Base-by-base conservation (phyloP, 352 stramenopile genomes). In the Phytophthora tentaculata region DNA sequence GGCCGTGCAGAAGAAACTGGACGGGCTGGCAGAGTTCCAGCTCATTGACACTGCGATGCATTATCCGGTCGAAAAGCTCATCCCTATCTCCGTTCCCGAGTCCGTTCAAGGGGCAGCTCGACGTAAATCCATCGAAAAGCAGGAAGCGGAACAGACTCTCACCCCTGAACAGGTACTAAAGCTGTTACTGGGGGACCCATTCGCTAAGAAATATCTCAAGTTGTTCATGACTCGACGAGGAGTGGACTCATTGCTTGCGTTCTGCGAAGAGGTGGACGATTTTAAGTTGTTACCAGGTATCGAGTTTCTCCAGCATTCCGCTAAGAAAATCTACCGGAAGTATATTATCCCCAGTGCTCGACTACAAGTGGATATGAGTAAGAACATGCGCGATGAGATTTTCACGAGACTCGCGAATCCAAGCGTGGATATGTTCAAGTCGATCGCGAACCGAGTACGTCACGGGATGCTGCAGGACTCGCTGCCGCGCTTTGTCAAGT, bases 281-380 rank as follows among this genome's bases (percentile, higher is more conserved):
- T 93, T 91, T 28, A 93, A 93, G 50, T 56, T 93, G 45, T 55
- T 94, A 10, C 83, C 86, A 4, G 86, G 86, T 26, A 92, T 94
- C 60, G 87, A 95, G 62, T 95, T 88, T 56, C 74, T 95, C 20
- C 87, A 95, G 67, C 87, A 93, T 63, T 89, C 82, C 19, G 87
- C 87, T 61, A 92, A 91, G 70, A 95, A 95, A 67, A 90, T 95
- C 56, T 94, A 91, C 56, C 81, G 84, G 52, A 95, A 95, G 67
- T 95, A 95, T 60, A 89, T 95, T 48, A 72, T 90, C 53, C 83
- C 84, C 16, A 86, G 68, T 37, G 83, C 87, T 23, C 86, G 89
- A 49, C 73, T 95, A 24, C 87, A 95, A 57, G 87, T 95, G 0
- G 87, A 95, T 73, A 95, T 95, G 84, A 91, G 81, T 65, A 86